Evolutionary conservation across 495 filamentous ascomycete species (phyloP), one percentile per base, ranked within the genome.

Genomic region (Penicillium antarcticum): DNA sequence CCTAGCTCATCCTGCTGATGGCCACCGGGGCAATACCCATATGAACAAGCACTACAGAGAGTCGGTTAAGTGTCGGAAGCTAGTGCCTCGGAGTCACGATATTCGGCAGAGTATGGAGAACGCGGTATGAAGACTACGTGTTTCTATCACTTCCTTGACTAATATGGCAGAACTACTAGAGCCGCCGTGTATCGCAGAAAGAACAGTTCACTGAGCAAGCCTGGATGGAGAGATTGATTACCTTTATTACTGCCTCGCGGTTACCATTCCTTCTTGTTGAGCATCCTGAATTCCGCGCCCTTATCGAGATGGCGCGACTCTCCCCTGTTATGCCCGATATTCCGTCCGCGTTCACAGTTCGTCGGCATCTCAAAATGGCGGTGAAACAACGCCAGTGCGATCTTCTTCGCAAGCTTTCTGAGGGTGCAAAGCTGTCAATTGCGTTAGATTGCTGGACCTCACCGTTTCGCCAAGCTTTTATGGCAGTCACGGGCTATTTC

Each of bases 401-500:
- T 17, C 18, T 39, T 14, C 23, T 37, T 8, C 11, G 41, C 13
- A 52, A 23, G 23, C 35, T 57, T 21, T 36, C 48, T 10, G 10
- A n/a, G 31, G 16, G 18, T 24, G 38, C 36, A n/a, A 54, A 50
- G 17, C 31, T 58, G 16, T 58, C 42, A 23, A 54, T 58, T 43
- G 34, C 41, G 7, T 33, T 56, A 36, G 42, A 58, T 24, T 53
- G 29, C 50, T 58, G 19, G 55, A 57, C 40, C 3, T 57, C 50
- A 4, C 52, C 44, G 4, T 60, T 60, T 48, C n/a, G 23, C 4
- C 44, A 60, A 38, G 34, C 52, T 12, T 60, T 60, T 45, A 60
- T 60, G 21, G 52, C 57, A 23, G 43, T 52, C 52, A 55, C 56
- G n/a, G 42, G 51, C 16, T 59, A 59, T 12, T 55, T 55, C 36